Percentiles rank a stretch among this genome's conserved stretches.
These are phyloP conservation scores for Pezicula neosporulosa DNA, from an alignment of 2,329 filamentous ascomycete species.

Conservation along the genomic window DNA sequence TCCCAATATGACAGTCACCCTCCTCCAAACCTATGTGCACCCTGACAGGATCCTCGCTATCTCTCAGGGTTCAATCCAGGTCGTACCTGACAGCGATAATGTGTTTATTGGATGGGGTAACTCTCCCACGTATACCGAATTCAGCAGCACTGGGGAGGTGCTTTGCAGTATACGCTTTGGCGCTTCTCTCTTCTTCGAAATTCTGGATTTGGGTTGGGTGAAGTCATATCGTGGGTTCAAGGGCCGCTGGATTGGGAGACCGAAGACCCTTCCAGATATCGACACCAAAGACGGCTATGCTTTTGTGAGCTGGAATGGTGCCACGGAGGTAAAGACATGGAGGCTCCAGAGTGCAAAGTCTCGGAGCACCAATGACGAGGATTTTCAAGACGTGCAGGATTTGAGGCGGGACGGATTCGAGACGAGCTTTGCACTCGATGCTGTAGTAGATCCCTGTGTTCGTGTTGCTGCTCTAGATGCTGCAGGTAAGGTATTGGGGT, in stretches of 20 bases:
- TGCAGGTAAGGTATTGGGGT: background rate
- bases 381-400: background rate
- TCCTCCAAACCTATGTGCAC: constrained; percentile 8
- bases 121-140: constrained; percentile 10
- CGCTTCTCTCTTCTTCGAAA: constrained; percentile 11
- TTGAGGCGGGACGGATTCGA: background rate
- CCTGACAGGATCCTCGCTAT: constrained; percentile 13
- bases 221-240: constrained; percentile 33
- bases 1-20: constrained; percentile 9
- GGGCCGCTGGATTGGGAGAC: constrained; percentile 30
- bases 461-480: background rate
- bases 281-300: constrained; percentile 2
- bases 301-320: constrained; percentile 52
- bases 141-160: constrained; percentile 21
- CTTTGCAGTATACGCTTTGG: constrained; percentile 26
- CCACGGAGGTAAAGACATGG: constrained; percentile 43
- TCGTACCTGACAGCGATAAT: constrained; percentile 9
- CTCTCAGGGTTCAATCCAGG: constrained; percentile 15
- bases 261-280: constrained; percentile 28
- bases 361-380: background rate
- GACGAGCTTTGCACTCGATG: background rate
- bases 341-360: background rate
- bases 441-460: background rate
- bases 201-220: constrained; percentile 18
- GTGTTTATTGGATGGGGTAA: constrained; percentile 14